These are phyloP conservation scores for Colletotrichum endophyticum DNA, from an alignment of 2,329 filamentous ascomycete genomes.

Conservation along the genomic window DNA sequence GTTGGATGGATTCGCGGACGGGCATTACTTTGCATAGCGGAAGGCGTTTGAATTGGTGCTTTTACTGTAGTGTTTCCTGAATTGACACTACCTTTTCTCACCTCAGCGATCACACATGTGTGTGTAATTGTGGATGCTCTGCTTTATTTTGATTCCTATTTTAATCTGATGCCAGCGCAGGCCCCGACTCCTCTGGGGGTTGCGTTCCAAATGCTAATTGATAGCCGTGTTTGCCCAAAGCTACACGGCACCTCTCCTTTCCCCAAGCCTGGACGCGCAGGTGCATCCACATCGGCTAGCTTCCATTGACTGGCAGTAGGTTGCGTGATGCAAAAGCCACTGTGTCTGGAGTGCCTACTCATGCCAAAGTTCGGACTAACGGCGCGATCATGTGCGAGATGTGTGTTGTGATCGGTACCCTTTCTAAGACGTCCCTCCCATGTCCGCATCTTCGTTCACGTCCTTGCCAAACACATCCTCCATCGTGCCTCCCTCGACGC, in stretches of 20 bases:
- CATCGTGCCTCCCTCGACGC: conserved; percentile 53
- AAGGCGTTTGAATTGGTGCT: conserved; percentile 13
- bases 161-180: background rate
- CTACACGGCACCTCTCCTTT: background rate
- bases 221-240: background rate
- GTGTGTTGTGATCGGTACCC: background rate
- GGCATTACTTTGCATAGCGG: conserved; percentile 16
- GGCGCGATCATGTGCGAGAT: background rate
- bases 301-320: background rate
- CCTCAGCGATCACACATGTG: background rate
- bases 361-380: background rate
- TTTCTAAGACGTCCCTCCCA: conserved; percentile 18
- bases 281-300: background rate
- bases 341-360: background rate
- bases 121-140: background rate
- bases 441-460: conserved; percentile 61
- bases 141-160: background rate
- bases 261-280: background rate
- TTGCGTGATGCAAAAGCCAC: background rate
- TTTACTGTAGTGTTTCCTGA: background rate
- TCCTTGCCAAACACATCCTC: conserved; percentile 62
- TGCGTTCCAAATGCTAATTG: background rate
- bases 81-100: background rate
- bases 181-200: background rate
- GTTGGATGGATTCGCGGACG: background rate